These are phyloP conservation scores for Ilyonectria destructans DNA, from an alignment of 2,329 filamentous ascomycete genomes.

Conservation along the genomic window DNA sequence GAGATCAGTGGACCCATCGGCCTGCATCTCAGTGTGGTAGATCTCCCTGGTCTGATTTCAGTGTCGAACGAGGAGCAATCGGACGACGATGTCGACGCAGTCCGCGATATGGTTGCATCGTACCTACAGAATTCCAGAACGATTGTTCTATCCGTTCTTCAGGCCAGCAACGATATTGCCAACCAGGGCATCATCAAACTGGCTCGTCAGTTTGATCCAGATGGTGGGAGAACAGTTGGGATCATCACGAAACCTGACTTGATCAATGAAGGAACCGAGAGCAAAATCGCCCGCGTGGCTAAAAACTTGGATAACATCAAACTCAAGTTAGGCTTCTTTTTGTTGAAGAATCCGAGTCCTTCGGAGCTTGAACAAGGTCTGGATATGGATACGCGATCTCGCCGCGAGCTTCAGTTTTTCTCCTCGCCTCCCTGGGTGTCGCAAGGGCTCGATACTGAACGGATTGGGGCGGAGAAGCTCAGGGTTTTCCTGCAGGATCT, in stretches of 20 bases:
- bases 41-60: conserved; percentile 63
- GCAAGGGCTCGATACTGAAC: conserved; percentile 37
- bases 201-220: conserved; percentile 52
- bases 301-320: conserved; percentile 58
- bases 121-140: conserved; percentile 61
- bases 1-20: conserved; percentile 13
- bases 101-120: conserved; percentile 52
- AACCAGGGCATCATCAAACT: conserved; percentile 57
- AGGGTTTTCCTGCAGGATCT: conserved; percentile 45
- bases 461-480: conserved; percentile 40
- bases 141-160: conserved; percentile 63
- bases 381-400: conserved; percentile 53
- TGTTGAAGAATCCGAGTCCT: conserved; percentile 55
- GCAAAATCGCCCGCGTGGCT: conserved; percentile 48
- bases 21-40: conserved; percentile 62
- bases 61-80: conserved; percentile 54
- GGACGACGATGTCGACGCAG: conserved; percentile 52
- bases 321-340: conserved; percentile 57
- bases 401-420: conserved; percentile 61
- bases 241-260: conserved; percentile 63
- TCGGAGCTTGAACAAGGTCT: conserved; percentile 52
- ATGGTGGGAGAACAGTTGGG: conserved; percentile 56
- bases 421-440: conserved; percentile 55
- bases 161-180: conserved; percentile 57
- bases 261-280: conserved; percentile 45